Evolutionary conservation across 1,139 yeast genomes (phyloP), one percentile per base, ranked within the genome.

Genomic region (Pichia sp.): DNA sequence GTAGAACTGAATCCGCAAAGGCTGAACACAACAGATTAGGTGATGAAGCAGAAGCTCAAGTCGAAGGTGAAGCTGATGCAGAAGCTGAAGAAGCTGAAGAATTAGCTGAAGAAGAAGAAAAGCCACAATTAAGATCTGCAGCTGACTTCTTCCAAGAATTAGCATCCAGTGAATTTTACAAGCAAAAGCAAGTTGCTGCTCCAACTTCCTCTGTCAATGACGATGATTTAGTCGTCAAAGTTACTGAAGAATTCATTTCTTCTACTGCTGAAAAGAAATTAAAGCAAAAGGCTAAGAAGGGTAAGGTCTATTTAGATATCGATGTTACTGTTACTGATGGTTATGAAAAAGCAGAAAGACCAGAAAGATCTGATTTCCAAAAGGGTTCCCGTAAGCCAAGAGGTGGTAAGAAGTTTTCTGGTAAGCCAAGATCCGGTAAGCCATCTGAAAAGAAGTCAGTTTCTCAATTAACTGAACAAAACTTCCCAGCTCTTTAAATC

Each of bases 1-100:
- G 81, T 61, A 83, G 81, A 75, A 69, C 80, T 59, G 96, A 88
- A 72, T 72, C 95, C 59, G 76, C 74, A 59, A 88, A 88, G 82
- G 81, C 83, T 69, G 73, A 81, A 62, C 76, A 74, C 66, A 83
- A 80, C 70, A 89, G 93, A 68, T 89, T 95, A 78, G 87, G 88
- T 59, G 80, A 79, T 64, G 79, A 79, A 62, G 72, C 66, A 37
- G 80, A 72, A 52, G 80, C 78, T 52, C 86, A 80, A 68, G 63
- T 64, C 50, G 85, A 78, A 60, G 88, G 72, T 52, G 78, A 69
- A 52, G 72, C 63, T 50, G 82, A 79, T 55, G 87, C 84, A 50
- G 68, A 61, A 46, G 76, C 68, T 47, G 80, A 55, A 33, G 72
- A 61, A 41, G 68, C 63, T 45, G 72, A 62, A 33, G 74, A 61